Percentiles rank a stretch among this genome's conserved stretches.
Evolutionary conservation across 1,284 basidiomycete species (phyloP).

Genomic region (Ganoderma resinaceum): DNA sequence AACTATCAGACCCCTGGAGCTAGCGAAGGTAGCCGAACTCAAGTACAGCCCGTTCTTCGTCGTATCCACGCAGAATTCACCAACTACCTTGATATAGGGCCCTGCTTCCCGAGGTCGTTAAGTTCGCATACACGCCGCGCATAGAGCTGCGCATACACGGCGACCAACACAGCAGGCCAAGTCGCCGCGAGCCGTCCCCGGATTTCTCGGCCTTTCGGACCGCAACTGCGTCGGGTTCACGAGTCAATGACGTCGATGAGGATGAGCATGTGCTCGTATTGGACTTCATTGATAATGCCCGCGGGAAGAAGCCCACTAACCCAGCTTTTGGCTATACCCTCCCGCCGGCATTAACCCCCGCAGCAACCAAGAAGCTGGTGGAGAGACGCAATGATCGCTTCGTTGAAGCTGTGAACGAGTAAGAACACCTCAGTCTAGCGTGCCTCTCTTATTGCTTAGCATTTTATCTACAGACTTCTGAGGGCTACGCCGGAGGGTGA

Average conservation of each 20-base stretch:
- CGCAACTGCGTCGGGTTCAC: conserved; percentile 23
- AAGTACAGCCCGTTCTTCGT: conserved; percentile 60
- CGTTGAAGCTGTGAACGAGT: conserved; percentile 77
- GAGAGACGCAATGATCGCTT: conserved; percentile 78
- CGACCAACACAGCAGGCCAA: conserved; percentile 35
- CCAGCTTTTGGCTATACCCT: conserved; percentile 46
- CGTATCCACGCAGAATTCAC: conserved; percentile 2
- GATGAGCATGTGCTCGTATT: conserved; percentile 77
- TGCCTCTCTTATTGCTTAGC: neutral
- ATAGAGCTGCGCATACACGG: conserved; percentile 69
- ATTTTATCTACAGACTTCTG: conserved; percentile 57
- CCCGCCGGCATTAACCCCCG: conserved; percentile 60
- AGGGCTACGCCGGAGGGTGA: conserved; percentile 58
- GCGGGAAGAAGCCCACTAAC: conserved; percentile 45
- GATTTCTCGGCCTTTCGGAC: conserved; percentile 46
- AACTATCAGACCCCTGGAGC: conserved; percentile 72
- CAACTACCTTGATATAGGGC: conserved; percentile 52
- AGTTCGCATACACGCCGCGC: conserved; percentile 83
- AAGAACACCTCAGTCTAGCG: conserved; percentile 29
- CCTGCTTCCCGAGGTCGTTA: conserved; percentile 81
- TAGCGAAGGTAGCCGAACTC: conserved; percentile 82
- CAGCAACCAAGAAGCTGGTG: conserved; percentile 73
- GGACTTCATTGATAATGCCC: conserved; percentile 70
- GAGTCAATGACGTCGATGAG: conserved; percentile 33
- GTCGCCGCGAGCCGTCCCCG: conserved; percentile 40